These are phyloP conservation scores for Candolleomyces aberdarensis DNA, from an alignment of 768 basidiomycete species.

Conservation along the genomic window DNA sequence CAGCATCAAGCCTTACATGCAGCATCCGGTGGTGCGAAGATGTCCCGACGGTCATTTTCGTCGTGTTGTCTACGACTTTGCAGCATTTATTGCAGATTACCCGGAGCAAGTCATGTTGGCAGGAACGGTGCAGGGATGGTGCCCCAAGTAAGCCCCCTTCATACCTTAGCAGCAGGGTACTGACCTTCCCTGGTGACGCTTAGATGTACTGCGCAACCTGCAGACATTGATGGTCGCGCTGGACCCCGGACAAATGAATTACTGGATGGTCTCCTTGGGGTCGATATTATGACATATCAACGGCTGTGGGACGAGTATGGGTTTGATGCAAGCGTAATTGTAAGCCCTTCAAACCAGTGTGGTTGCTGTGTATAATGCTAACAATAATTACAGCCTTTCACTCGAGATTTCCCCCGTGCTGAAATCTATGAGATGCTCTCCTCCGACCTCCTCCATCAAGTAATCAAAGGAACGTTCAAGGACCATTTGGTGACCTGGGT, in stretches of 20 bases:
- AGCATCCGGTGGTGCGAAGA: not conserved
- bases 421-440: conserved; percentile 32
- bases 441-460: conserved; percentile 33
- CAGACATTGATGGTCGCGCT: not conserved
- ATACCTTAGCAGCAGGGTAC: no score
- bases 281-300: not conserved
- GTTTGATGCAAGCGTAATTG: not conserved
- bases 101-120: conserved; percentile 17
- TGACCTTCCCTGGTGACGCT: no score
- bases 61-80: conserved; percentile 9
- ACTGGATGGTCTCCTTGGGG: not conserved
- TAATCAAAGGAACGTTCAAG: conserved; percentile 40
- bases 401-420: conserved; percentile 25
- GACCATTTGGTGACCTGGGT: conserved; percentile 40
- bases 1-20: not conserved
- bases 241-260: not conserved
- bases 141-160: conserved; percentile 7
- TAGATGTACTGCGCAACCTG: conserved; percentile 4
- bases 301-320: conserved; percentile 10
- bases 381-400: no score
- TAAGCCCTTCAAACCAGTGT: no score
- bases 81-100: conserved; percentile 19
- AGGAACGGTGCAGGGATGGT: conserved; percentile 17
- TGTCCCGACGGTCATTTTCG: conserved; percentile 10
- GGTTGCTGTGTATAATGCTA: no score